Conservation (phyloP, 2,329 filamentous ascomycete species). For the Apiospora aurea region DNA sequence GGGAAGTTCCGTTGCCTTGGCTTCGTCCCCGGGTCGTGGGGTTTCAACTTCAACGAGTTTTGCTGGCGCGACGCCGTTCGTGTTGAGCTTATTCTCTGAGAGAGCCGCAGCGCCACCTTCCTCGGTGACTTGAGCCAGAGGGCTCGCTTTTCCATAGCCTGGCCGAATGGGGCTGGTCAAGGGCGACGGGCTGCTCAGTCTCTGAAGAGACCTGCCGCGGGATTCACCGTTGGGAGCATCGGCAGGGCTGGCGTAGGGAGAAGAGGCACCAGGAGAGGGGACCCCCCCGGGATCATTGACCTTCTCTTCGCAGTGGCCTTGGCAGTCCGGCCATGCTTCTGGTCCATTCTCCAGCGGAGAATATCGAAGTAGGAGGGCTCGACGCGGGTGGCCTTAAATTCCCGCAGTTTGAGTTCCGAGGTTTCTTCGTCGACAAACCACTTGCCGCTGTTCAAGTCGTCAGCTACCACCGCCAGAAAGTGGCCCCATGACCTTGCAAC, state of each 20-base stretch:
- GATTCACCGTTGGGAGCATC: conserved; percentile 62
- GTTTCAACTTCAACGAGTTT: conserved; percentile 65
- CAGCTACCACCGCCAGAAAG: conserved; percentile 85
- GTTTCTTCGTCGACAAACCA: conserved; percentile 93
- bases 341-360: conserved; percentile 91
- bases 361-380: conserved; percentile 96
- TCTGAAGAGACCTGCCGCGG: conserved; percentile 75
- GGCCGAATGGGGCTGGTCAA: conserved; percentile 70
- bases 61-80: conserved; percentile 50
- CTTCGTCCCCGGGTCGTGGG: conserved; percentile 56
- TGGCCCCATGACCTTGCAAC: conserved; percentile 90
- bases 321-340: conserved; percentile 81
- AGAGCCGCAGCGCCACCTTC: conserved; percentile 53
- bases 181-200: conserved; percentile 70
- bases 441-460: conserved; percentile 89
- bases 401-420: conserved; percentile 87
- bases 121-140: conserved; percentile 77
- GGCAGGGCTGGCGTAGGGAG: conserved; percentile 71
- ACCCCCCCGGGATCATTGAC: conserved; percentile 55
- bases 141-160: conserved; percentile 69
- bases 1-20: conserved; percentile 42
- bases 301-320: conserved; percentile 56
- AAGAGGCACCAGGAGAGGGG: conserved; percentile 56
- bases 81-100: conserved; percentile 33
- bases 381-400: conserved; percentile 88